Evolutionary conservation across 768 basidiomycete genomes (phyloP).

Genomic region (Butyriboletus loyo): DNA sequence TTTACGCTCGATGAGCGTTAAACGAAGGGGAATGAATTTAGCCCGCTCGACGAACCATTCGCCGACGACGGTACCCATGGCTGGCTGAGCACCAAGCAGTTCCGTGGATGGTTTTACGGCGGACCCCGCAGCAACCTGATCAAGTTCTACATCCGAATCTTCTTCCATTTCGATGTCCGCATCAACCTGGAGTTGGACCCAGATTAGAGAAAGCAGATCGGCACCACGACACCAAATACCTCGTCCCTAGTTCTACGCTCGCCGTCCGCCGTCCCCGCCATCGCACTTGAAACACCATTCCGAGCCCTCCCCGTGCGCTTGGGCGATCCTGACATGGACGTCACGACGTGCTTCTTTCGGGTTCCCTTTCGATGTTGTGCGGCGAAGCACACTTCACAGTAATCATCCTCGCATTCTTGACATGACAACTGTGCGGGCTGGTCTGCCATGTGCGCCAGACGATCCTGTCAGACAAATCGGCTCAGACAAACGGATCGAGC

Average conservation of each 20-base stretch:
- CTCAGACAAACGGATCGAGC: not conserved
- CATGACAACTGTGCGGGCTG: conserved; percentile 78
- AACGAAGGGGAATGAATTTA: conserved; percentile 76
- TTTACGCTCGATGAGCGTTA: conserved; percentile 75
- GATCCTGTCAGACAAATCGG: not conserved
- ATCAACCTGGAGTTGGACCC: conserved; percentile 18
- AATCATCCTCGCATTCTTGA: conserved; percentile 67
- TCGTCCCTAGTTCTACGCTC: conserved; percentile 15
- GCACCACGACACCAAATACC: conserved; percentile 10
- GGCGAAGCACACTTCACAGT: conserved; percentile 84
- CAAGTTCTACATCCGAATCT: conserved; percentile 37
- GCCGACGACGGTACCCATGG: conserved; percentile 59
- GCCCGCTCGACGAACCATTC: conserved; percentile 86
- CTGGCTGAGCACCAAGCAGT: conserved; percentile 54
- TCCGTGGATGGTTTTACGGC: conserved; percentile 26
- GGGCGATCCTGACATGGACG: conserved; percentile 36
- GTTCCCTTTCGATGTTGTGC: conserved; percentile 82
- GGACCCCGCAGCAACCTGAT: conserved; percentile 35
- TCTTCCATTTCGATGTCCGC: conserved; percentile 36
- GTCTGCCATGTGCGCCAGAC: conserved; percentile 42
- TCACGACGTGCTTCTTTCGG: conserved; percentile 60
- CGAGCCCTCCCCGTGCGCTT: conserved; percentile 6
- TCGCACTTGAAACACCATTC: conserved; percentile 13
- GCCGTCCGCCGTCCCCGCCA: not conserved
- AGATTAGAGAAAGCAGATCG: conserved; percentile 4